Percentiles rank a stretch among this genome's conserved stretches.
phyloP scores from a whole-genome alignment of 106 monocot species.

The Dactylorhiza incarnata region DNA sequence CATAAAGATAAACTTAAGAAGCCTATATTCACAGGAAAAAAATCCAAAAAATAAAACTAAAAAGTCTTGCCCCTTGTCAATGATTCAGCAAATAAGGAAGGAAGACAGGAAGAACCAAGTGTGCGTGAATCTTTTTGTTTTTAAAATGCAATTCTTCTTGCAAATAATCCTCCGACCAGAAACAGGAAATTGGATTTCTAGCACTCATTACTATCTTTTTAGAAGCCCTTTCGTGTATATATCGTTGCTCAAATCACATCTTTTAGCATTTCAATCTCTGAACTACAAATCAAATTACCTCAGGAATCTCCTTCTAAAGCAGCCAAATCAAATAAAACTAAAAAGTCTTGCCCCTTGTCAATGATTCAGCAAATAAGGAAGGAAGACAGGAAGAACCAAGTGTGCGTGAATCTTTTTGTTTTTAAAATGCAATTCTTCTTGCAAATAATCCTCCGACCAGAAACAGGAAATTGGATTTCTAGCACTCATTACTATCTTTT shows the following conservation, averaged over 20 bases:
- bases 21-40: not conserved
- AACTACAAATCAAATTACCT: no score
- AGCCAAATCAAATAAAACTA: no score
- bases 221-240: not conserved
- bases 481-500: not conserved
- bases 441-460: not conserved
- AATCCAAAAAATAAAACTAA: not conserved
- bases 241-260: no score
- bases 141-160: not conserved
- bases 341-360: not conserved
- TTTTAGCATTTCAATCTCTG: no score
- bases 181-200: not conserved
- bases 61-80: not conserved
- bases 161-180: not conserved
- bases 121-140: not conserved
- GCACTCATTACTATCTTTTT: not conserved
- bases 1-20: not conserved
- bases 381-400: not conserved
- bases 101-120: not conserved
- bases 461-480: not conserved
- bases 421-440: not conserved
- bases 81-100: not conserved
- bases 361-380: not conserved
- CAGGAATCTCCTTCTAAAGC: no score
- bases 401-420: not conserved